Conservation (phyloP, 306 rosid genomes). For the Casuarina glauca region DNA sequence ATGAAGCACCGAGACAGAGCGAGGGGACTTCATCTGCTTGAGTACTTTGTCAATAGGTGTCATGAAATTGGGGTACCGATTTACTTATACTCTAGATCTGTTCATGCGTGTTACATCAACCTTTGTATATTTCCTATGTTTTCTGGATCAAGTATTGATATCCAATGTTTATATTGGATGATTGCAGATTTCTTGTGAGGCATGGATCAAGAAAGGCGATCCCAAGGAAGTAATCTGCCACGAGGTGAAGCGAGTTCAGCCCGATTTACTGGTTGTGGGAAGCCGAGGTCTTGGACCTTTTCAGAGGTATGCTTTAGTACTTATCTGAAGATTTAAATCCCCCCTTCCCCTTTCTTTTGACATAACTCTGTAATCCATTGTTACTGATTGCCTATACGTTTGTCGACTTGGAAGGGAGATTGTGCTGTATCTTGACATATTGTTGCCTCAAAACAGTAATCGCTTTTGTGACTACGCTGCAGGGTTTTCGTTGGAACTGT, state of each 20-base stretch:
- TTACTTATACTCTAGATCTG: slow-evolving; percentile 1
- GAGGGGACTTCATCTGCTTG: slow-evolving; percentile 75
- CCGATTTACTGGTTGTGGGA: slow-evolving; percentile 88
- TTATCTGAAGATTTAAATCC: background rate
- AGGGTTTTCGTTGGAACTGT: slow-evolving; percentile 99
- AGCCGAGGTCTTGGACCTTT: slow-evolving; percentile 97
- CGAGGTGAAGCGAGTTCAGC: slow-evolving; percentile 67
- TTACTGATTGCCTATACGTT: background rate
- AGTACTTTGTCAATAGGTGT: slow-evolving; percentile 76
- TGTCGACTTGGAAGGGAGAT: background rate
- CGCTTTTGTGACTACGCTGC: slow-evolving; percentile 6
- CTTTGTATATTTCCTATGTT: background rate
- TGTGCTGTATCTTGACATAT: background rate
- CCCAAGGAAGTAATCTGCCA: slow-evolving; percentile 79
- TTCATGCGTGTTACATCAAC: background rate
- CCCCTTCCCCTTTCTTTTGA: background rate
- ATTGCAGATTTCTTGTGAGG: slow-evolving; percentile 74
- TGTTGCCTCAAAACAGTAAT: background rate
- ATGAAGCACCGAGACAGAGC: slow-evolving; percentile 50
- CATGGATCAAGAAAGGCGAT: slow-evolving; percentile 83
- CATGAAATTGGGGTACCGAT: slow-evolving; percentile 78
- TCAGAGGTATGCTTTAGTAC: slow-evolving; percentile 56
- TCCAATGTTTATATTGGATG: slow-evolving; percentile 10
- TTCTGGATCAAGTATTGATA: background rate
- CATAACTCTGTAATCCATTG: background rate